These are phyloP conservation scores for Monilinia laxa DNA, from an alignment of 2,329 filamentous ascomycete species.

Conservation along the genomic window DNA sequence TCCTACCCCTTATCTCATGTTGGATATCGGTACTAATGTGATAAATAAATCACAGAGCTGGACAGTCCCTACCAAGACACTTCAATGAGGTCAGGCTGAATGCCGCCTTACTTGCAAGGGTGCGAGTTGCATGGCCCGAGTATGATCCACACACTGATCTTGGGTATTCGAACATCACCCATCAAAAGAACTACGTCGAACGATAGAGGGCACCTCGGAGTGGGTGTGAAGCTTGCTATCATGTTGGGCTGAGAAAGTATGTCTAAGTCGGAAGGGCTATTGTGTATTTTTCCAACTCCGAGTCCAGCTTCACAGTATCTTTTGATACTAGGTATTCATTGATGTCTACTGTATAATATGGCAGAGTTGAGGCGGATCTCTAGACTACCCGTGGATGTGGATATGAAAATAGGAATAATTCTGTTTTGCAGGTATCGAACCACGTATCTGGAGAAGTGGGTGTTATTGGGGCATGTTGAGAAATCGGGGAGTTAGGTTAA, in stretches of 20 bases:
- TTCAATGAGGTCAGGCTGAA: constrained; percentile 1
- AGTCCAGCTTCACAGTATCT: not conserved
- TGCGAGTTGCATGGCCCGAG: not conserved
- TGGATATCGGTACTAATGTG: not conserved
- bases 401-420: not conserved
- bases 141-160: not conserved
- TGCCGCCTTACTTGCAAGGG: not conserved
- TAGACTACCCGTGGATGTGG: not conserved
- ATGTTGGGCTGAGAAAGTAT: not conserved
- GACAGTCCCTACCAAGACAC: not conserved
- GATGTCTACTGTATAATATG: not conserved
- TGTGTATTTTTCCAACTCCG: not conserved
- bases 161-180: not conserved
- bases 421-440: not conserved
- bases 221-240: not conserved
- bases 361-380: not conserved
- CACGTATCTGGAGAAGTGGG: not conserved
- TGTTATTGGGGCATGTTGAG: not conserved
- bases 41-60: not conserved
- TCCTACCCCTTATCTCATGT: not conserved
- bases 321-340: not conserved
- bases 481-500: not conserved
- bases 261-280: not conserved
- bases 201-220: not conserved
- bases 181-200: not conserved